Percentiles rank a stretch among this genome's conserved stretches.
phyloP scores from a whole-genome alignment of 257 asterid genomes.

The Solanum piurae region DNA sequence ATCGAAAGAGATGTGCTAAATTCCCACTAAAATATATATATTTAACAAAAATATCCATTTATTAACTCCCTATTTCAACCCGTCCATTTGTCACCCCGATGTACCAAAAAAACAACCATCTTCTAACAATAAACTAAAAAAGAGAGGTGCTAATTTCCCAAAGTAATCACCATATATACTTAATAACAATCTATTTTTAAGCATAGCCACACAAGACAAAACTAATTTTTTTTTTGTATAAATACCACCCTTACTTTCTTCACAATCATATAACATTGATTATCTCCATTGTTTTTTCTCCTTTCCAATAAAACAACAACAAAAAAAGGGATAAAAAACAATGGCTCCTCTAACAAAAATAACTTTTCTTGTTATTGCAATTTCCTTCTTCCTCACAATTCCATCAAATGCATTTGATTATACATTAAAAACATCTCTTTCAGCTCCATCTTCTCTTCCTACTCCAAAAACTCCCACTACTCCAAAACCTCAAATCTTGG shows the following conservation, averaged over 20 bases:
- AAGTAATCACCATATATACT: background rate
- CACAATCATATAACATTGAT: background rate
- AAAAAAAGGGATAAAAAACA: background rate
- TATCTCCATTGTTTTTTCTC: background rate
- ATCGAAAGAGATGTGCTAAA: background rate
- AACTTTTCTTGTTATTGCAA: conserved; percentile 4
- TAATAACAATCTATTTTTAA: background rate
- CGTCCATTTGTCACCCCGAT: background rate
- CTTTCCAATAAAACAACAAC: background rate
- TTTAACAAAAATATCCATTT: no score
- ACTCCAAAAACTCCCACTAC: background rate
- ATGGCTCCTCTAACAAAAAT: conserved; percentile 5
- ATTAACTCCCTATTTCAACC: background rate
- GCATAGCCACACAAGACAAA: background rate
- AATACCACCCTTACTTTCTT: background rate
- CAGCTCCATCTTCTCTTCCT: background rate
- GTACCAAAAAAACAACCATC: background rate
- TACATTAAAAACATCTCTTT: background rate
- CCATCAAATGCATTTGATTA: background rate
- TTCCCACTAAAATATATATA: background rate
- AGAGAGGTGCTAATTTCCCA: background rate
- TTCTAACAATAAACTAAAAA: background rate
- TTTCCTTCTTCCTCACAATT: background rate
- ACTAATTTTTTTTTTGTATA: background rate
- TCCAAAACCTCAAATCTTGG: background rate